Conservation (phyloP, 768 basidiomycete genomes). For the Termitomyces sp. region DNA sequence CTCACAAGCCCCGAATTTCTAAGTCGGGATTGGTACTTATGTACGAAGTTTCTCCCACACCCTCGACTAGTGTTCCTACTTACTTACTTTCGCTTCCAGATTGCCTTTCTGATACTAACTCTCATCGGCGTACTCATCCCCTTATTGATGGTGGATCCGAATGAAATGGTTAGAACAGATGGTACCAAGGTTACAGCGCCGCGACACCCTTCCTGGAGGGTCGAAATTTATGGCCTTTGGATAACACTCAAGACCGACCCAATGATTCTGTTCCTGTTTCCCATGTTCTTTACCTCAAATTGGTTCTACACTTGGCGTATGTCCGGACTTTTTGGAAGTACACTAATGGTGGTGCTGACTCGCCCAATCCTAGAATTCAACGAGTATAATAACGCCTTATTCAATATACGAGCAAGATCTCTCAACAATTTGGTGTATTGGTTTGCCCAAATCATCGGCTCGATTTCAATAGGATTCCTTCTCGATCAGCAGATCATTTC, state of each 20-base stretch:
- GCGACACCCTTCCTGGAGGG: conserved; percentile 72
- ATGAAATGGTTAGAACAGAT: conserved; percentile 68
- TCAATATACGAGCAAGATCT: conserved; percentile 73
- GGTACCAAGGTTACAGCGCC: conserved; percentile 60
- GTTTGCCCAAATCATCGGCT: conserved; percentile 73
- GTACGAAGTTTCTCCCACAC: conserved; percentile 31
- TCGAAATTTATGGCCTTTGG: conserved; percentile 66
- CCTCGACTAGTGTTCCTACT: neutral
- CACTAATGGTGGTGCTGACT: neutral
- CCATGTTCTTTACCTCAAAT: conserved; percentile 81
- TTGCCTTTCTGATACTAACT: conserved; percentile 70
- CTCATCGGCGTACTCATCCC: conserved; percentile 64
- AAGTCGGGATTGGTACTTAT: conserved; percentile 72
- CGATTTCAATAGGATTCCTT: conserved; percentile 61
- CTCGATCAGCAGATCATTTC: conserved; percentile 52
- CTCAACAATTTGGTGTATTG: conserved; percentile 80
- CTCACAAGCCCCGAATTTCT: neutral
- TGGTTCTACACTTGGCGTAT: conserved; percentile 86
- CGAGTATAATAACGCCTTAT: conserved; percentile 72
- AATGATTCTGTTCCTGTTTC: conserved; percentile 68
- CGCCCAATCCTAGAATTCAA: conserved; percentile 53
- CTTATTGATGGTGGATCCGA: conserved; percentile 64
- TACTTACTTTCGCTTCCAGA: conserved; percentile 31
- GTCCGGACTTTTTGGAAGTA: conserved; percentile 16
- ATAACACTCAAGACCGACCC: conserved; percentile 66